Evolutionary conservation across 2,329 filamentous ascomycete genomes (phyloP).

Genomic region (Cadophora sp.): DNA sequence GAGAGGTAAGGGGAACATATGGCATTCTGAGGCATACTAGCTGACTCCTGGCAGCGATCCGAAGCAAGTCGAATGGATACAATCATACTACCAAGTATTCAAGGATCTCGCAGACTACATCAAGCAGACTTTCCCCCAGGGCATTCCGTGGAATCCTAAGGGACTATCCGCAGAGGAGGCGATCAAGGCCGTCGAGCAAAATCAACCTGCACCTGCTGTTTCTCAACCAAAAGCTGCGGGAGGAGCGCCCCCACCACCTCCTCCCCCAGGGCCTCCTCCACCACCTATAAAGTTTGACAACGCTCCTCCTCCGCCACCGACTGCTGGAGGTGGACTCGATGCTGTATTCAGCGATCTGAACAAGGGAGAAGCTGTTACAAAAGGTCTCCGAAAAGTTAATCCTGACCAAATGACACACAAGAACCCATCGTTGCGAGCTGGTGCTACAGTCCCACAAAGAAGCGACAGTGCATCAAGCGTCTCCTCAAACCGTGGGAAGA

Average conservation of each 20-base stretch:
- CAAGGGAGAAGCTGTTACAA: conserved; percentile 85
- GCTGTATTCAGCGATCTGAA: conserved; percentile 94
- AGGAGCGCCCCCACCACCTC: conserved; percentile 67
- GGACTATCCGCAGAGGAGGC: conserved; percentile 76
- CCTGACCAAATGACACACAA: conserved; percentile 98
- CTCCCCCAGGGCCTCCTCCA: conserved; percentile 68
- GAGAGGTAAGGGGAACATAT: conserved; percentile 63
- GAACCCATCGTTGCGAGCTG: conserved; percentile 84
- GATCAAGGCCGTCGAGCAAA: conserved; percentile 63
- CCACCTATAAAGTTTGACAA: conserved; percentile 61
- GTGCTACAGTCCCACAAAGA: conserved; percentile 70
- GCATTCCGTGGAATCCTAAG: conserved; percentile 85
- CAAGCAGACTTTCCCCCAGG: conserved; percentile 80
- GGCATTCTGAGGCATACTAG: neutral
- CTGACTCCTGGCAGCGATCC: conserved; percentile 63
- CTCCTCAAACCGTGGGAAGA: conserved; percentile 70
- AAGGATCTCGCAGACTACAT: conserved; percentile 83
- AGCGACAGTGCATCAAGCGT: conserved; percentile 59
- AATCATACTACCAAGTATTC: conserved; percentile 91
- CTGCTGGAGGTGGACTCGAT: conserved; percentile 67
- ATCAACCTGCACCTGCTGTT: conserved; percentile 47
- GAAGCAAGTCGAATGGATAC: conserved; percentile 85
- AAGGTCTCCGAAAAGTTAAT: conserved; percentile 90
- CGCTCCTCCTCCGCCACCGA: conserved; percentile 50
- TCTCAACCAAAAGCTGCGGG: conserved; percentile 57